phyloP scores from a whole-genome alignment of 2,329 filamentous ascomycete species.

The Aspergillus pseudoterreus region DNA sequence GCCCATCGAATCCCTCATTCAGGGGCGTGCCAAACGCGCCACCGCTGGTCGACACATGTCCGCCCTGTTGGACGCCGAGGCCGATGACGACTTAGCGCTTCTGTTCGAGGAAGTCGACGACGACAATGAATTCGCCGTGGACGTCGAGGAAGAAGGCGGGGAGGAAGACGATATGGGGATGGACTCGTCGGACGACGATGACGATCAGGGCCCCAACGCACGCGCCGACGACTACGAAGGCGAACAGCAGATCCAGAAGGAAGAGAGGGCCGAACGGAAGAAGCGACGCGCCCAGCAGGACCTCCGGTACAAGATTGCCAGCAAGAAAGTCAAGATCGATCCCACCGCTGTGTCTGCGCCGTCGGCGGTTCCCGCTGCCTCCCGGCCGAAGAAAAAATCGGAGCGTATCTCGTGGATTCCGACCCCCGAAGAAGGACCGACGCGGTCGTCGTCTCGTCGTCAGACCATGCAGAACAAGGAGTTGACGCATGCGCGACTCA shows the following conservation, averaged over 20 bases:
- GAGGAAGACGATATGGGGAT: conserved; percentile 74
- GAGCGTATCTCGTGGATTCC: conserved; percentile 69
- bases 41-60: conserved; percentile 84
- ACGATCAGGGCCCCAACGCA: conserved; percentile 61
- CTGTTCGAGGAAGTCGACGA: conserved; percentile 62
- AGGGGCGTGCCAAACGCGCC: conserved; percentile 64
- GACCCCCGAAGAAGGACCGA: conserved; percentile 58
- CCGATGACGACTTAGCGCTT: conserved; percentile 63
- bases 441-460: conserved; percentile 58
- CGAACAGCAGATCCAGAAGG: conserved; percentile 78
- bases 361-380: conserved; percentile 28
- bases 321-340: conserved; percentile 75
- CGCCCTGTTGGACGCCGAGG: conserved; percentile 70
- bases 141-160: conserved; percentile 43
- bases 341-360: conserved; percentile 37
- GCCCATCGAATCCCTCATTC: conserved; percentile 32
- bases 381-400: conserved; percentile 63
- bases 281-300: conserved; percentile 79
- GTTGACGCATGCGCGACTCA: conserved; percentile 47
- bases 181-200: conserved; percentile 80
- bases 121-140: conserved; percentile 42
- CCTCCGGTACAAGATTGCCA: conserved; percentile 52
- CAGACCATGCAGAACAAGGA: conserved; percentile 66
- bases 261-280: conserved; percentile 68
- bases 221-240: conserved; percentile 71